A percentile compares a stretch with the other conserved stretches of the same genome.
Conservation (phyloP, 2,329 filamentous ascomycete genomes). For the Paecilomyces formosus region DNA sequence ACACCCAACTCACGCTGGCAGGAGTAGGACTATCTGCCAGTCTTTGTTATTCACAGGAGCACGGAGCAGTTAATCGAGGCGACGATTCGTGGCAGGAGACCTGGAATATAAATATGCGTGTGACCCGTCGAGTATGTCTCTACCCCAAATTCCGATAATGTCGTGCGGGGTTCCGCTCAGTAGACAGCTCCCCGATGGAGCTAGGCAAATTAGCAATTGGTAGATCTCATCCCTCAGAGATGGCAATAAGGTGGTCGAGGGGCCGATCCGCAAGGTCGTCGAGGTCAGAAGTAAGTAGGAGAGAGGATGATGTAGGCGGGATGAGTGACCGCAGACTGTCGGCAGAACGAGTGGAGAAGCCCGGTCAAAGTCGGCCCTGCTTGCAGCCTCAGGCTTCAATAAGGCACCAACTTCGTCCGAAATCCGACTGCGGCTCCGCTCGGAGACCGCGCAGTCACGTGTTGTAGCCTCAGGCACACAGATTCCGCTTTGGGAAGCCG, state of each 20-base stretch:
- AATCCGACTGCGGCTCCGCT: not conserved
- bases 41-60: not conserved
- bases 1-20: slow-evolving; percentile 11
- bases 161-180: slow-evolving; percentile 17
- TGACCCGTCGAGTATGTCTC: not conserved
- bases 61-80: slow-evolving; percentile 1
- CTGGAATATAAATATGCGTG: not conserved
- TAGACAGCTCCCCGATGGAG: slow-evolving; percentile 20
- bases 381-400: not conserved
- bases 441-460: not conserved
- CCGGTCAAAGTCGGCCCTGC: not conserved
- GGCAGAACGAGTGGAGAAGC: not conserved
- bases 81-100: not conserved
- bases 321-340: slow-evolving; percentile 1
- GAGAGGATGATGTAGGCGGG: slow-evolving; percentile 9
- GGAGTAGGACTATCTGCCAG: not conserved
- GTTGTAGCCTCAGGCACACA: not conserved
- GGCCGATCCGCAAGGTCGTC: not conserved
- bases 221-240: slow-evolving; percentile 14
- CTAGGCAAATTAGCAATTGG: slow-evolving; percentile 16
- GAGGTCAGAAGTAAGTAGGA: slow-evolving; percentile 5
- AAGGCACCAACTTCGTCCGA: not conserved
- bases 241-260: slow-evolving; percentile 4
- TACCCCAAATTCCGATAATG: slow-evolving; percentile 7
- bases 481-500: slow-evolving; percentile 22